Conservation (phyloP, 2,329 filamentous ascomycete species). For the Aspergillus viridinutans region DNA sequence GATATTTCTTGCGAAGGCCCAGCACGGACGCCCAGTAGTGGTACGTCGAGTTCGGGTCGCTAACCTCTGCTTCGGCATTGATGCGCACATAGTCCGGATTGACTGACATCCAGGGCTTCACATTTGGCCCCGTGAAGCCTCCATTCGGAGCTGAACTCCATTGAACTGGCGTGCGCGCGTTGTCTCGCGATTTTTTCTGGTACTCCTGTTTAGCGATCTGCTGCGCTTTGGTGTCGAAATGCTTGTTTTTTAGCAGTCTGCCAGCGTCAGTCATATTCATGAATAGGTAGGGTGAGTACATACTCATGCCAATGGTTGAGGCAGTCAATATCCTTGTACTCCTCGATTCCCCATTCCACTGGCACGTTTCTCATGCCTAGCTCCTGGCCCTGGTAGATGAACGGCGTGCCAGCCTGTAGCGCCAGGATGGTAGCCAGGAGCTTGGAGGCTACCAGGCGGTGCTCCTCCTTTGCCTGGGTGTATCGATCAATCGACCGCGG, state of each 20-base stretch:
- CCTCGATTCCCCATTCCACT: constrained; percentile 55
- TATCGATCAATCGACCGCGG: constrained; percentile 57
- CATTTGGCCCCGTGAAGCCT: constrained; percentile 57
- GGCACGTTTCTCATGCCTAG: constrained; percentile 64
- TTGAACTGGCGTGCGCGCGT: constrained; percentile 68
- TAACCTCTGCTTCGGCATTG: constrained; percentile 53
- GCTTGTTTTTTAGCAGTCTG: constrained; percentile 29
- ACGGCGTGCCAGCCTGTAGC: constrained; percentile 59
- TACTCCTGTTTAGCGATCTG: constrained; percentile 30
- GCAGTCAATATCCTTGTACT: constrained; percentile 66
- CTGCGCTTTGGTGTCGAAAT: constrained; percentile 25
- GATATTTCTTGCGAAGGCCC: constrained; percentile 56
- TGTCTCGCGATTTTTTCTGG: constrained; percentile 54
- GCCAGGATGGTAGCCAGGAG: constrained; percentile 56
- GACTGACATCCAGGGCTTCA: constrained; percentile 65
- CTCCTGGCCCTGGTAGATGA: constrained; percentile 68
- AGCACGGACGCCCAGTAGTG: constrained; percentile 60
- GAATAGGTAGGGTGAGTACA: constrained; percentile 12
- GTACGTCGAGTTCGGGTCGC: constrained; percentile 49
- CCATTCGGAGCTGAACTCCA: constrained; percentile 60
- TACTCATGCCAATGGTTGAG: constrained; percentile 53
- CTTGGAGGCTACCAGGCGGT: constrained; percentile 53
- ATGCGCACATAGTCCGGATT: constrained; percentile 59
- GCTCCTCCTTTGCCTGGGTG: constrained; percentile 47
- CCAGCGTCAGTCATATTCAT: not conserved